Evolutionary conservation across 2,329 filamentous ascomycete species (phyloP), one percentile per base, ranked within the genome.

Genomic region (Aspergillus unguis): DNA sequence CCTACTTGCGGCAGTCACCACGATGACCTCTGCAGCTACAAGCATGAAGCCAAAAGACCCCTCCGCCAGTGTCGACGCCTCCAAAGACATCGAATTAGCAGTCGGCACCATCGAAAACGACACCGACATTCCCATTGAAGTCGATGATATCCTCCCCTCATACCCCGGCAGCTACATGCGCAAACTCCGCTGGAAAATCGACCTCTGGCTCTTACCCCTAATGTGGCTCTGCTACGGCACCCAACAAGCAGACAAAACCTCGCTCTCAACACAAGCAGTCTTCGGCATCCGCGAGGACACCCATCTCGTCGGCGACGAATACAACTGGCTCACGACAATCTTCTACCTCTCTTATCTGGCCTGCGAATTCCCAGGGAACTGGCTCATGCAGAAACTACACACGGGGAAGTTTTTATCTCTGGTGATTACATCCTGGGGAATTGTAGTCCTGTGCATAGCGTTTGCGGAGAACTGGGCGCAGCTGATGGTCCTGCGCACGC

Each of bases 171-270:
- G 10, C 2, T 36, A 36, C 35, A 10, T 36, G 11, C 35, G 35
- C 8, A 10, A n/a, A 10, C 35, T 36, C n/a, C 35, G 35, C 35
- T 36, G 35, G 35, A 36, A 36, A 36, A 36, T 36, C 35, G 35
- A 36, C 35, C 35, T 42, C 17, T 42, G 10, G 10, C 23, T 27
- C 38, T 25, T 42, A 9, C 38, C 38, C 3, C 26, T 42, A 7
- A 26, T 42, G 45, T 48, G 33, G 17, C 27, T 37, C 33, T 48
- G 35, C 26, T 48, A 48, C 11, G 35, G 35, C 9, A 48, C 35
- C 6, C 45, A 48, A 33, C 45, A 48, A 23, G 10, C 26, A 10
- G 45, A 48, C 45, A 48, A 48, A n/a, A 48, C 35, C 0, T 40
- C 33, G 2, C 10, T 31, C 2, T 27, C 31, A 28, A 40, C 40